These are phyloP conservation scores for Populus hybrid DNA, from an alignment of 441 rosid genomes.

Conservation along the genomic window DNA sequence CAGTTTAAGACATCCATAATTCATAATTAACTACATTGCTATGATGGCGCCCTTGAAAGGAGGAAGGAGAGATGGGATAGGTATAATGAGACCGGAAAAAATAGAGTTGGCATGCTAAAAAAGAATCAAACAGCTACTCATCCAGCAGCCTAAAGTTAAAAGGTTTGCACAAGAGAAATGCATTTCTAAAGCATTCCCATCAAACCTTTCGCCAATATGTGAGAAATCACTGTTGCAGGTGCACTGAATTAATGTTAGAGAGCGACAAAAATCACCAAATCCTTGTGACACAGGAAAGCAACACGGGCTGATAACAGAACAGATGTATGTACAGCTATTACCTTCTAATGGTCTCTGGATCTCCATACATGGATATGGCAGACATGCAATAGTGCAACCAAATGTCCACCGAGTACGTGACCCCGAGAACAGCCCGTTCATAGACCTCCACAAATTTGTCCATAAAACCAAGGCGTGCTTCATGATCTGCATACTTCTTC, in stretches of 20 bases:
- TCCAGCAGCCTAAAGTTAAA: conserved; percentile 35
- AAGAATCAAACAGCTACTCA: conserved; percentile 26
- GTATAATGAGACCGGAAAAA: conserved; percentile 22
- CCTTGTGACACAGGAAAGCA: conserved; percentile 31
- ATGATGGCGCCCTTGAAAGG: conserved; percentile 32
- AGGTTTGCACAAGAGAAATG: conserved; percentile 33
- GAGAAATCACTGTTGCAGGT: conserved; percentile 66
- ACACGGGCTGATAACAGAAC: conserved; percentile 25
- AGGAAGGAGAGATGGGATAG: conserved; percentile 18
- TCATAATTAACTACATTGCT: conserved; percentile 39
- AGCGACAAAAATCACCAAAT: conserved; percentile 37
- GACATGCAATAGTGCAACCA: conserved; percentile 26
- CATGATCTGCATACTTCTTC: conserved; percentile 73
- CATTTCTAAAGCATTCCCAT: conserved; percentile 54
- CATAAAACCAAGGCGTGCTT: conserved; percentile 42
- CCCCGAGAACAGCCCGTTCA: conserved; percentile 72
- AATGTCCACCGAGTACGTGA: conserved; percentile 49
- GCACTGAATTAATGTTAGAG: conserved; percentile 64
- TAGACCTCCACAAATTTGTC: conserved; percentile 68
- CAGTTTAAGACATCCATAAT: conserved; percentile 46
- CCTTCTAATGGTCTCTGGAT: conserved; percentile 95
- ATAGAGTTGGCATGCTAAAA: conserved; percentile 26
- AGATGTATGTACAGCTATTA: conserved; percentile 32
- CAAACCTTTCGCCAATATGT: conserved; percentile 62
- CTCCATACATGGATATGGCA: conserved; percentile 80